Evolutionary conservation across 129 eudicot genomes (phyloP).

Genomic region (carrot (Daucus carota)): DH1_v3.0 NC_030389.2:10738501-10739000

Average conservation of each 20-base stretch:
- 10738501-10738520: too few species aligned
- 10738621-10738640: too few species aligned
- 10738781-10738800: background rate
- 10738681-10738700: background rate
- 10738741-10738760: background rate
- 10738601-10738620: too few species aligned
- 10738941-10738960: slow-evolving; percentile 76
- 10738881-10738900: slow-evolving; percentile 50
- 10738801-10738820: slow-evolving; percentile 2
- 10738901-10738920: slow-evolving; percentile 49
- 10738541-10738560: too few species aligned
- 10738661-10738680: background rate
- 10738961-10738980: slow-evolving; percentile 60
- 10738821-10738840: slow-evolving; percentile 12
- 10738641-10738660: too few species aligned
- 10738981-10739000: slow-evolving; percentile 65
- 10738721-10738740: background rate
- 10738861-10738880: slow-evolving; percentile 70
- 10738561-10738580: too few species aligned
- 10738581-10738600: too few species aligned
- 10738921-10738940: slow-evolving; percentile 58
- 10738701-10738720: background rate
- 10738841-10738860: slow-evolving; percentile 20
- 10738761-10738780: too few species aligned
- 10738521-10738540: too few species aligned